phyloP scores from a whole-genome alignment of 208 protist species.

The Endotrypanum monterogeii region DNA sequence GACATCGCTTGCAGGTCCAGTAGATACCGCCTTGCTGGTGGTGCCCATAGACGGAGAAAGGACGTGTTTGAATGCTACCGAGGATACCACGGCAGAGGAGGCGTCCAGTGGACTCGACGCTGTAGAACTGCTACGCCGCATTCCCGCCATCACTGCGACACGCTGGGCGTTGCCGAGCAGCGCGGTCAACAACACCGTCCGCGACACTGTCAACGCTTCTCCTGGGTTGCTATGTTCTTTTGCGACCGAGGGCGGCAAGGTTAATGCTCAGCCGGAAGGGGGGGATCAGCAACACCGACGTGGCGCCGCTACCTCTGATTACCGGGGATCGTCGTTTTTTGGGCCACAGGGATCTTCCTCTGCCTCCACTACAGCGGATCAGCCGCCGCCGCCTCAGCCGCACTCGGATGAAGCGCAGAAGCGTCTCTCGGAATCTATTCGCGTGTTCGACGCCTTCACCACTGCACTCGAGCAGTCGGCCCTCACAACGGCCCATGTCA shows the following conservation, averaged over 20 bases:
- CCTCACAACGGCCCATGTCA: background rate
- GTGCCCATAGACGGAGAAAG: background rate
- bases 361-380: background rate
- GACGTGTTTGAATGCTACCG: background rate
- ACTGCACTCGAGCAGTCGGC: slow-evolving; percentile 11
- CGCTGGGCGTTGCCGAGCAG: slow-evolving; percentile 19
- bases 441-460: slow-evolving; percentile 38
- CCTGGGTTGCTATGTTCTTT: background rate
- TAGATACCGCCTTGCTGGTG: background rate
- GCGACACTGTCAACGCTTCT: background rate
- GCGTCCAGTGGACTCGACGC: slow-evolving; percentile 29
- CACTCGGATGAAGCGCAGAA: slow-evolving; percentile 5
- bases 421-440: slow-evolving; percentile 33
- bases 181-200: background rate
- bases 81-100: background rate
- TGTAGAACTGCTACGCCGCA: slow-evolving; percentile 41
- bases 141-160: slow-evolving; percentile 33
- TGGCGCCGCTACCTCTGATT: background rate
- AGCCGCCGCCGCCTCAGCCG: background rate
- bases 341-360: background rate
- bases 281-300: background rate
- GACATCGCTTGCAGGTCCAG: background rate
- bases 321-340: background rate
- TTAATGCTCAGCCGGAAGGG: background rate
- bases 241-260: background rate